Evolutionary conservation across 2,329 filamentous ascomycete species (phyloP), one percentile per base, ranked within the genome.

Genomic region (Botrytis elliptica): DNA sequence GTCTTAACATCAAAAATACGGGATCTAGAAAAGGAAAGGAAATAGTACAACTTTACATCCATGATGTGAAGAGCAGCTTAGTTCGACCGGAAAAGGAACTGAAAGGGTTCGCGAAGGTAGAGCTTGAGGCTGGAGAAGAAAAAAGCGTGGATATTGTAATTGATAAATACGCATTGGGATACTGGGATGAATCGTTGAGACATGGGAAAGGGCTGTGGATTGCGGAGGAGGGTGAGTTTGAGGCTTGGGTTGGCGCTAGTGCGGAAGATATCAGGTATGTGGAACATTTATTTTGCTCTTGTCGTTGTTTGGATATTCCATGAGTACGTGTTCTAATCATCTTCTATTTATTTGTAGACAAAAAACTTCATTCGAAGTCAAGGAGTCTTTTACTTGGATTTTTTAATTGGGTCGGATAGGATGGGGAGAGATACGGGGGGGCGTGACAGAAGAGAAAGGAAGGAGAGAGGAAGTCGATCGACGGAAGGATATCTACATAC

Each of bases 81-180:
- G 87, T 88, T 0, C 84, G 91, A 36, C 91, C 91, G 0, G 87
- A 89, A 77, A 93, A 93, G 82, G 91, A 93, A 81, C 84, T 93
- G 1, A 89, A 90, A 49, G 90, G 89, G 0, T 93, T 93, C 78
- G 87, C 87, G 74, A 93, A 92, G 81, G 86, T 92, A 0, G 85
- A 83, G 68, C 81, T 93, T 4, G 84, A 87, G 63, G 83, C 86
- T 2, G 89, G 88, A 6, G 86, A 85, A 76, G 82, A 82, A 8
- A 81, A 84, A 77, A 78, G 75, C 20, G 84, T 84, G 0, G 79
- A 81, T 36, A 77, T 87, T 57, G 80, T 76, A 38, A 77, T 87
- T 8, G 82, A 86, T 75, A 86, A 85, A 77, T 84, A 86, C 73
- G 84, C 84, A 4, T 82, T 86, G 16, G 85, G 85, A 6, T 92